These are phyloP conservation scores for Pleurotus salmoneostramineus DNA, from an alignment of 768 basidiomycete species.

Conservation along the genomic window DNA sequence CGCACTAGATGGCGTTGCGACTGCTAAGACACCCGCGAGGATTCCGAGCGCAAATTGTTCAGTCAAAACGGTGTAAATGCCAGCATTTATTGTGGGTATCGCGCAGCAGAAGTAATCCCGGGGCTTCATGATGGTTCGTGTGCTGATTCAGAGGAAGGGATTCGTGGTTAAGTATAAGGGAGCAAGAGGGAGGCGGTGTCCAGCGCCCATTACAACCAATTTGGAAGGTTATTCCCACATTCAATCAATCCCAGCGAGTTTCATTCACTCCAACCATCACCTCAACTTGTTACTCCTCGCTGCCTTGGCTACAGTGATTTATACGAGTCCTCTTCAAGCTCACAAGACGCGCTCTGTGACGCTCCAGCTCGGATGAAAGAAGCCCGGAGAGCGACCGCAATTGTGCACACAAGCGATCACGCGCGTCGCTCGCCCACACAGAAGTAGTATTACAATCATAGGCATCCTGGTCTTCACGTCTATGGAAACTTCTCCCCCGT, in stretches of 20 bases:
- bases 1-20: slow-evolving; percentile 81
- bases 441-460: too few species aligned
- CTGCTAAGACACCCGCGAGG: slow-evolving; percentile 64
- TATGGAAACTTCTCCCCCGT: too few species aligned
- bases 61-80: slow-evolving; percentile 75
- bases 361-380: slow-evolving; percentile 28
- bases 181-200: neutral
- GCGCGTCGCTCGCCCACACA: too few species aligned
- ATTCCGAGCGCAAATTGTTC: slow-evolving; percentile 74
- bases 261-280: slow-evolving; percentile 9
- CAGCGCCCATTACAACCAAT: neutral
- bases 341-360: slow-evolving; percentile 21
- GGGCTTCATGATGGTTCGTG: slow-evolving; percentile 51
- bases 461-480: too few species aligned
- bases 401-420: too few species aligned
- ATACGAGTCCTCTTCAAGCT: slow-evolving; percentile 14
- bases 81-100: slow-evolving; percentile 85
- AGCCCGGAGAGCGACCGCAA: too few species aligned
- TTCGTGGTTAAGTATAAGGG: neutral
- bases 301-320: slow-evolving; percentile 11
- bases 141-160: slow-evolving; percentile 12
- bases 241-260: neutral
- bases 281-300: slow-evolving; percentile 19
- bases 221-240: neutral
- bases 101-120: slow-evolving; percentile 93